Base-by-base conservation (phyloP, 371 early-diverging fungal species). In the Choanephora cucurbitarum region DNA sequence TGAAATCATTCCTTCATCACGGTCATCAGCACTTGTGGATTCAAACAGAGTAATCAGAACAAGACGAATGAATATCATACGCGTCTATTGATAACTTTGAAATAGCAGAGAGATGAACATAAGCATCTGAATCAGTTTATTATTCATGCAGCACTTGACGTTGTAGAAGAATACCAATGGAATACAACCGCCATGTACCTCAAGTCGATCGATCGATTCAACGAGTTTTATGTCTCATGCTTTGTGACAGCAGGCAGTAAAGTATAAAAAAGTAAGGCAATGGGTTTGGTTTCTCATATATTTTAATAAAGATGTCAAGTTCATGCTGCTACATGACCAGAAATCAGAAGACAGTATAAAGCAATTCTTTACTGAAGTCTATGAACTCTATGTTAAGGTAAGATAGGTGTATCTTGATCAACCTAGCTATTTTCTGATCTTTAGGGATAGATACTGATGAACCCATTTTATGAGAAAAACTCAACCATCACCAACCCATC, bases 51-150 rank as follows among this genome's bases (percentile, higher is more conserved):
- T 77, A 70, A 52, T n/a, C n/a, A n/a, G n/a, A 52, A n/a, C 24
- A n/a, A 14, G 8, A 47, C 13, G n/a, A 10, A 28, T 33, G 15
- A 14, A 22, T 42, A 32, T 19, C 19, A 44, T 5, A 19, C 31
- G 15, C 18, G 10, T 32, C 5, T 22, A 32, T 15, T 44, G 47
- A 44, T 47, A 45, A 40, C 41, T 37, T 41, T 42, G 6, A 19
- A 15, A 17, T 44, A 53, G 60, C 61, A 88, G 77, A 80, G 80
- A 56, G 92, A 94, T 55, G 97, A 97, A 51, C 83, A 85, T 64
- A 84, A 88, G 50, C 95, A 96, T 69, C 70, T 98, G 56, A 93
- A 93, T 61, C 98, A 98, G 62, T 98, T 97, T 64, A 91, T 97
- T 44, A 88, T 91, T 15, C 97, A 98, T 69, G 88, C 97, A 2